Evolutionary conservation across 441 rosid species (phyloP).

Genomic region (Populus hybrid): DNA sequence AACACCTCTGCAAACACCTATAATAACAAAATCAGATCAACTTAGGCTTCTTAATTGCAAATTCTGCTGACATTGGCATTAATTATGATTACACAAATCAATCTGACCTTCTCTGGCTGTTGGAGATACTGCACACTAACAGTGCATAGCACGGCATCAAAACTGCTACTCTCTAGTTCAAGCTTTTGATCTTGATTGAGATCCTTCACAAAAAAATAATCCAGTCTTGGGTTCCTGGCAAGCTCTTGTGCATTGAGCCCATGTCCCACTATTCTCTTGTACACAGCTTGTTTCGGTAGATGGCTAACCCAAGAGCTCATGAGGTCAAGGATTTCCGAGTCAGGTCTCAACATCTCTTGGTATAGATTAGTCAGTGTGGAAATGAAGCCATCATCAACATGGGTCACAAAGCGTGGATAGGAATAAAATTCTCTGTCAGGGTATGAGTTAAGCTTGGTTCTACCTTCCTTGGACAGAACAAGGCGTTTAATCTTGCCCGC

Average conservation of each 20-base stretch:
- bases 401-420: conserved; percentile 78
- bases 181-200: conserved; percentile 66
- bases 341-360: conserved; percentile 58
- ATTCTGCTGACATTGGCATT: background rate
- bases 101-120: conserved; percentile 73
- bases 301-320: conserved; percentile 98
- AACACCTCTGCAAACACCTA: conserved; percentile 76
- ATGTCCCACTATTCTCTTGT: conserved; percentile 79
- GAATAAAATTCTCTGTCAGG: conserved; percentile 77
- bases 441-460: conserved; percentile 55
- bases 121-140: conserved; percentile 93
- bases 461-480: conserved; percentile 62
- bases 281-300: conserved; percentile 59
- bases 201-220: conserved; percentile 69
- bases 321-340: conserved; percentile 62
- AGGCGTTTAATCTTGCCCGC: conserved; percentile 69
- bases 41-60: background rate
- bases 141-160: conserved; percentile 73
- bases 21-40: background rate
- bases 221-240: conserved; percentile 52
- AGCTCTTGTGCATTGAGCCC: conserved; percentile 92
- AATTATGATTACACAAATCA: background rate
- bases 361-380: conserved; percentile 62
- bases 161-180: conserved; percentile 47
- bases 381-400: conserved; percentile 76